Evolutionary conservation across 768 basidiomycete genomes (phyloP).

Genomic region (Tubosaeta sp.): DNA sequence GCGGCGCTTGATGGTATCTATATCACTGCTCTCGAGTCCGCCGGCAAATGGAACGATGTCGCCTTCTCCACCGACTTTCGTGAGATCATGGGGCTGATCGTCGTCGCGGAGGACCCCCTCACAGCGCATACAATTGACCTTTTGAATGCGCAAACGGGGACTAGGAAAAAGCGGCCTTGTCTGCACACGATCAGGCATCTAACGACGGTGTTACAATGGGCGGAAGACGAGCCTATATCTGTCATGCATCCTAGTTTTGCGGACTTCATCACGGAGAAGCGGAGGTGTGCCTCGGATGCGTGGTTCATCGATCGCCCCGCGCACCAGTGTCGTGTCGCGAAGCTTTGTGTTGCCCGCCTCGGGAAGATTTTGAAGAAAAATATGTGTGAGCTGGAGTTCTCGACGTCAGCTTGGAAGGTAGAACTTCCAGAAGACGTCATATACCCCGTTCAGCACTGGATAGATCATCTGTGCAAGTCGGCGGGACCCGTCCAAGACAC

Average conservation of each 20-base stretch:
- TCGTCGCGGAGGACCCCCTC: constrained; percentile 29
- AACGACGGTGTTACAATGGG: constrained; percentile 26
- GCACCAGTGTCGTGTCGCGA: constrained; percentile 22
- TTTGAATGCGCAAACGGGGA: constrained; percentile 16
- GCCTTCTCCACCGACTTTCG: constrained; percentile 29
- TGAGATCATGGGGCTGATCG: constrained; percentile 29
- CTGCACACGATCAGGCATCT: constrained; percentile 29
- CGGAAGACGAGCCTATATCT: constrained; percentile 23
- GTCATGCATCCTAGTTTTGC: constrained; percentile 32
- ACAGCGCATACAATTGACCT: constrained; percentile 23
- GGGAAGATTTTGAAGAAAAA: constrained; percentile 22
- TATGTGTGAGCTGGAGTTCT: constrained; percentile 20
- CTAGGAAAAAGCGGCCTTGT: constrained; percentile 21
- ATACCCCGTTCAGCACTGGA: constrained; percentile 26
- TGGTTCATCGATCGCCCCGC: constrained; percentile 27
- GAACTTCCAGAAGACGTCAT: constrained; percentile 23
- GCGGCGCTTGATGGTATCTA: constrained; percentile 29
- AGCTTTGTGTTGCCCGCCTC: constrained; percentile 22
- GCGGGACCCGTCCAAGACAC: background rate
- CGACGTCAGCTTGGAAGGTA: constrained; percentile 10
- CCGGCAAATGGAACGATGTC: constrained; percentile 28
- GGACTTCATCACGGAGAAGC: constrained; percentile 31
- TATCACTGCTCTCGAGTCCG: constrained; percentile 28
- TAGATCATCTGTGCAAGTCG: constrained; percentile 26
- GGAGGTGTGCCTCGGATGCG: constrained; percentile 24